A percentile compares a stretch with the other conserved stretches of the same genome.
phyloP scores from a whole-genome alignment of 2,329 filamentous ascomycete genomes.

The Fusarium sp. region DNA sequence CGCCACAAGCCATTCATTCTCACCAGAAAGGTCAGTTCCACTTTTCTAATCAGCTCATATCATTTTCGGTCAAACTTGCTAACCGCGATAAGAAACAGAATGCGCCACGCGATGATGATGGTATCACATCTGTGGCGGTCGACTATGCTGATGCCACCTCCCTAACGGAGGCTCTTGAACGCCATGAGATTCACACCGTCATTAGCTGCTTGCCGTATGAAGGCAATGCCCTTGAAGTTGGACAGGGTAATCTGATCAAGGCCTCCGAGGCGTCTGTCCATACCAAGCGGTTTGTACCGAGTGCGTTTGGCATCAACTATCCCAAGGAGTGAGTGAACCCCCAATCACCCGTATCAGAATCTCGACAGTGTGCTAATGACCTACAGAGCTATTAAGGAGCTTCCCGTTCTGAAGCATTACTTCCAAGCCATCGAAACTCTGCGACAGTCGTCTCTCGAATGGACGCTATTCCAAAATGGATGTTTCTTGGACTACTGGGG shows the following conservation, averaged over 20 bases:
- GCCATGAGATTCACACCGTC: background rate
- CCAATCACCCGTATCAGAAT: background rate
- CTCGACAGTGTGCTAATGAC: background rate
- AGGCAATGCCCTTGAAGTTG: background rate
- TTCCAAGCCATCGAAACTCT: background rate
- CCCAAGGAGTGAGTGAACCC: background rate
- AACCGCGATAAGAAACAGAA: background rate
- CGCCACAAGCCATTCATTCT: background rate
- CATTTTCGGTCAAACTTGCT: background rate
- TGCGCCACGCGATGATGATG: background rate
- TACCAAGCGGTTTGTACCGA: background rate
- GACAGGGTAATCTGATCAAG: background rate
- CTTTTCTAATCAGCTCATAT: background rate
- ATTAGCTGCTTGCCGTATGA: background rate
- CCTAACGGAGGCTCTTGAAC: background rate
- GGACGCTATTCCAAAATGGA: constrained; percentile 2
- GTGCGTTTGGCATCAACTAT: background rate
- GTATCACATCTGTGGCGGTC: background rate
- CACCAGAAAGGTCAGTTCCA: background rate
- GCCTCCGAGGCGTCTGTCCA: background rate
- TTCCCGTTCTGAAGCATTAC: background rate
- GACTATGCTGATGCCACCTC: background rate
- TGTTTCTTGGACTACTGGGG: constrained; percentile 11
- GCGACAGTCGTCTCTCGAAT: background rate
- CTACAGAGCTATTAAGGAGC: background rate